A percentile compares a stretch with the other conserved stretches of the same genome.
These are phyloP conservation scores for Leccinum obscurum DNA, from an alignment of 768 basidiomycete species.

Conservation along the genomic window DNA sequence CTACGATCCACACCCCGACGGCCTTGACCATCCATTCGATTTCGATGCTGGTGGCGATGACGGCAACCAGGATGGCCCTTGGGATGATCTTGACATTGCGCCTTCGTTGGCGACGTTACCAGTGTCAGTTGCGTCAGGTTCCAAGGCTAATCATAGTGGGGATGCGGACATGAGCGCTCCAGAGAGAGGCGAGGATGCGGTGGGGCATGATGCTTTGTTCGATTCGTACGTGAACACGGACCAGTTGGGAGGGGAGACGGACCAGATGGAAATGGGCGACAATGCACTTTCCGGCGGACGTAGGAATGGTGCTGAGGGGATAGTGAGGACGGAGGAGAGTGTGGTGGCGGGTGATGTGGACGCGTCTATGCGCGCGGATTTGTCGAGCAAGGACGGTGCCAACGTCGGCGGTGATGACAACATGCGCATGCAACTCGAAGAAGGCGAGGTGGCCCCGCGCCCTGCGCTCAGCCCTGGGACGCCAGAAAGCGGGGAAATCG, in stretches of 20 bases:
- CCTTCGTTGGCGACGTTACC: slow-evolving; percentile 5
- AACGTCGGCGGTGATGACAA: background rate
- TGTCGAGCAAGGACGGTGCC: background rate
- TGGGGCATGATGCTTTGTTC: slow-evolving; percentile 16
- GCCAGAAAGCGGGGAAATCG: slow-evolving; percentile 21
- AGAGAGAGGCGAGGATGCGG: slow-evolving; percentile 3
- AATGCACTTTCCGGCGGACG: background rate
- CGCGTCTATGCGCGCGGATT: background rate
- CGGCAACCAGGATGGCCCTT: background rate
- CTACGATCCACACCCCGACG: slow-evolving; percentile 9
- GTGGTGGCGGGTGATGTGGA: background rate
- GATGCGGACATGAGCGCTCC: background rate
- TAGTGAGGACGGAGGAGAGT: background rate
- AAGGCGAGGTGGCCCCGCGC: slow-evolving; percentile 18
- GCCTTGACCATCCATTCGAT: slow-evolving; percentile 17
- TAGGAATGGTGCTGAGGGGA: background rate
- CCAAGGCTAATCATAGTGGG: background rate
- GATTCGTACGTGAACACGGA: slow-evolving; percentile 28
- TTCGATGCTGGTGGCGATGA: slow-evolving; percentile 15
- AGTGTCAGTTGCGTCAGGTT: background rate
- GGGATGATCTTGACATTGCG: slow-evolving; percentile 11
- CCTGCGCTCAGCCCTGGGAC: background rate
- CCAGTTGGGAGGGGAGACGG: slow-evolving; percentile 6
- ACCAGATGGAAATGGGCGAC: background rate
- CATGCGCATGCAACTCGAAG: slow-evolving; percentile 8